phyloP scores from a whole-genome alignment of 768 basidiomycete genomes.

The Tephrocybe sp. region DNA sequence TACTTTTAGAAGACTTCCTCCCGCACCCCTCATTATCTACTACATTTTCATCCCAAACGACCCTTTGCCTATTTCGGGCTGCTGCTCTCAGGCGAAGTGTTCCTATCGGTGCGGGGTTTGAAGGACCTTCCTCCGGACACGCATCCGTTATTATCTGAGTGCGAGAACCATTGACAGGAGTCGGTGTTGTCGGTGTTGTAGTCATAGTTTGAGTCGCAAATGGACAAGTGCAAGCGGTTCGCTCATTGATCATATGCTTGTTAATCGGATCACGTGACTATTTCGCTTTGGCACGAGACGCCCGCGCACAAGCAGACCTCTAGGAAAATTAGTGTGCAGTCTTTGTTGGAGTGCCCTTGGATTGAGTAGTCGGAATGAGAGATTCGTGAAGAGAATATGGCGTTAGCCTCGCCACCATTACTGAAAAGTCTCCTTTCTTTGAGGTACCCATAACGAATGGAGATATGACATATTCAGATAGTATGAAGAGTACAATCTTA shows the following conservation, averaged over 20 bases:
- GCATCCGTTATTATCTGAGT: constrained; percentile 46
- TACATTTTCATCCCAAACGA: constrained; percentile 82
- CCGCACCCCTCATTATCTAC: constrained; percentile 91
- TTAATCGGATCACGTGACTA: constrained; percentile 1
- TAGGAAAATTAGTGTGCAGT: too few species aligned
- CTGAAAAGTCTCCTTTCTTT: too few species aligned
- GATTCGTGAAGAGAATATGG: too few species aligned
- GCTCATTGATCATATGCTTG: not conserved
- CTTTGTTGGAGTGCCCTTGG: too few species aligned
- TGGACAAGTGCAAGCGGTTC: not conserved
- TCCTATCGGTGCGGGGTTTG: constrained; percentile 17
- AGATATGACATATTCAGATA: too few species aligned
- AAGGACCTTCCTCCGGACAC: constrained; percentile 17
- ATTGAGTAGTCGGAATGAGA: too few species aligned
- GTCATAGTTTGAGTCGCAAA: constrained; percentile 14
- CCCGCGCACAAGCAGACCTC: too few species aligned
- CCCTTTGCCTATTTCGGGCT: constrained; percentile 48
- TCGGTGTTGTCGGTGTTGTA: constrained; percentile 33
- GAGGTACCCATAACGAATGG: too few species aligned
- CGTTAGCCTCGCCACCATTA: too few species aligned
- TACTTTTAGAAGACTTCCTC: constrained; percentile 92
- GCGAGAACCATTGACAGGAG: constrained; percentile 51
- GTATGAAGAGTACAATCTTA: constrained; percentile 7
- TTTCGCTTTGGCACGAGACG: too few species aligned
- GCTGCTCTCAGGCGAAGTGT: constrained; percentile 61